Percentiles rank a stretch among this genome's conserved stretches.
These are phyloP conservation scores for Prosopis cineraria DNA, from an alignment of 306 rosid species.

Conservation along the genomic window DNA sequence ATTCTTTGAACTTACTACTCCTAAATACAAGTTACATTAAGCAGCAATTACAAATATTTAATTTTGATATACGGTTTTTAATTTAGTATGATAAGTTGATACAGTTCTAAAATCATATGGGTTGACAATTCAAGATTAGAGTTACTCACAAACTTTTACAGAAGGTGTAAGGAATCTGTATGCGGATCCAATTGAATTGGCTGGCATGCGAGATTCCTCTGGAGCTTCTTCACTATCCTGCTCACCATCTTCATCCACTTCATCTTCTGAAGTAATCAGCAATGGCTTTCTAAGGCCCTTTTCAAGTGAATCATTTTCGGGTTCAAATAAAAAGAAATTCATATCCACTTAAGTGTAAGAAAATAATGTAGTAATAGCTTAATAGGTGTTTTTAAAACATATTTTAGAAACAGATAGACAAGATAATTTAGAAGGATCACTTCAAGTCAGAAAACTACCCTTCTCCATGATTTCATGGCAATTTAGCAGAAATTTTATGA, in stretches of 20 bases:
- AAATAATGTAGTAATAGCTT: not conserved
- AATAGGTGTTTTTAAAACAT: not conserved
- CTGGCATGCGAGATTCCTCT: slow-evolving; percentile 71
- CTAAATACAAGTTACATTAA: no score
- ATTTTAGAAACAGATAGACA: not conserved
- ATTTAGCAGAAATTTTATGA: not conserved
- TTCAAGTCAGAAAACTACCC: not conserved
- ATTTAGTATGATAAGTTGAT: not conserved
- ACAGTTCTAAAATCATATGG: not conserved
- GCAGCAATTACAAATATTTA: not conserved
- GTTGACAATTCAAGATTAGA: slow-evolving; percentile 9
- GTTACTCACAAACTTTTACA: slow-evolving; percentile 68
- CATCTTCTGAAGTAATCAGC: slow-evolving; percentile 58
- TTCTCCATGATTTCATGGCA: not conserved
- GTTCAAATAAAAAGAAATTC: slow-evolving; percentile 27
- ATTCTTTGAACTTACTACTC: no score
- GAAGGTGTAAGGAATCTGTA: slow-evolving; percentile 96
- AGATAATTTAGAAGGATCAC: not conserved
- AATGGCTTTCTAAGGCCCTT: slow-evolving; percentile 73
- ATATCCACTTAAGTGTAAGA: not conserved
- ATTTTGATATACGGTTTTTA: not conserved
- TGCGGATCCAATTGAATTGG: slow-evolving; percentile 68
- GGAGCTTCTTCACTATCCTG: slow-evolving; percentile 85
- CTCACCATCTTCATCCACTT: slow-evolving; percentile 69
- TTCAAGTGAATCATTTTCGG: slow-evolving; percentile 56